These are phyloP conservation scores for Domatiomyces globalis DNA, from an alignment of 2,329 filamentous ascomycete species.

Conservation along the genomic window DNA sequence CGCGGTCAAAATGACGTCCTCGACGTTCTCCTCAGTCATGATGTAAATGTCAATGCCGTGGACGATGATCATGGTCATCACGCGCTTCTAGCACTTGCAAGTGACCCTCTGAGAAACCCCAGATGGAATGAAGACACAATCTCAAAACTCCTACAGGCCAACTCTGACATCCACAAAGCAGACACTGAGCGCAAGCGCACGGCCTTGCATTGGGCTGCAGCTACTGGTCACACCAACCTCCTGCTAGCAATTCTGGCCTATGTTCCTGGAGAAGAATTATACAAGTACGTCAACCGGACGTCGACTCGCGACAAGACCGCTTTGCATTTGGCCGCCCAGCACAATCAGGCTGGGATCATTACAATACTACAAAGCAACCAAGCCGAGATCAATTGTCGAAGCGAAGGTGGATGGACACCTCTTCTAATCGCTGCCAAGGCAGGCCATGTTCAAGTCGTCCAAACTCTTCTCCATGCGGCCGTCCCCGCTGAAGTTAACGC, in stretches of 20 bases:
- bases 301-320: conserved; percentile 33
- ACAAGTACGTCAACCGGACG: conserved; percentile 25
- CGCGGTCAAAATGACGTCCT: conserved; percentile 28
- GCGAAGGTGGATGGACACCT: conserved; percentile 38
- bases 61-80: conserved; percentile 13
- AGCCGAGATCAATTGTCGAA: conserved; percentile 25
- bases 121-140: conserved; percentile 36
- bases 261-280: conserved; percentile 18
- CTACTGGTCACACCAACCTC: conserved; percentile 39
- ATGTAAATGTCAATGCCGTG: conserved; percentile 24
- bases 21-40: conserved; percentile 17
- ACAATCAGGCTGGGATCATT: conserved; percentile 25
- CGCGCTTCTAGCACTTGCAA: conserved; percentile 29
- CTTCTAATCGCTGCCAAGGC: conserved; percentile 41
- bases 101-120: conserved; percentile 28
- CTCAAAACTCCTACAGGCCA: conserved; percentile 26
- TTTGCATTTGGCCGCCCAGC: conserved; percentile 37
- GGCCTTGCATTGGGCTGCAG: conserved; percentile 45
- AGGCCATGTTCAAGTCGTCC: conserved; percentile 32
- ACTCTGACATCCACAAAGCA: conserved; percentile 29
- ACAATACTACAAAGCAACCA: conserved; percentile 23
- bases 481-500: conserved; percentile 23
- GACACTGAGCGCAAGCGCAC: conserved; percentile 36
- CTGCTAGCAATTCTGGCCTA: conserved; percentile 32
- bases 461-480: conserved; percentile 27